Evolutionary conservation across 2,329 filamentous ascomycete species (phyloP), one percentile per base, ranked within the genome.

Genomic region (Tolypocladium endophyticum): DNA sequence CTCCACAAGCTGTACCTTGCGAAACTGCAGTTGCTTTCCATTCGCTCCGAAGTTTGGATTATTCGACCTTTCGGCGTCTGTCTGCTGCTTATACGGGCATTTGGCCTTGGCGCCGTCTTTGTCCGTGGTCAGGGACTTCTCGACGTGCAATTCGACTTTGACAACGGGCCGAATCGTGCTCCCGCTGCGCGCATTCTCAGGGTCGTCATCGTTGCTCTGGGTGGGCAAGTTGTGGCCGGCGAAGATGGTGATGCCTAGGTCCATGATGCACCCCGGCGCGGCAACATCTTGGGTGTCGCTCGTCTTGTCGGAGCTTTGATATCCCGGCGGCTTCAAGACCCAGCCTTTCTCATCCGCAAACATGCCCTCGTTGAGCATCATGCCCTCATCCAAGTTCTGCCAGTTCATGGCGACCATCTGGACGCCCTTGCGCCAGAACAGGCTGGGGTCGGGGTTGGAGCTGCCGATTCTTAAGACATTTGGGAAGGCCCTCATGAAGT

Each of bases 351-450:
- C 88, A 12, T 86, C 89, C 41, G 91, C 90, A 71, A 97, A 99
- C 94, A 99, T 97, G 70, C 89, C 94, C 68, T 96, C 89, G 70
- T 97, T 97, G 70, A 99, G 84, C 79, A 97, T 95, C 84, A 97
- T 95, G 52, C 90, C 90, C 60, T 94, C 85, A 70, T 97, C 93
- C 65, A 92, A 88, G 3, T 88, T 93, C 74, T 99, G 94, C 93
- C 94, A 97, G 72, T 99, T 99, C 72, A 97, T 82, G 23, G 94
- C 93, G 6, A 91, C 92, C 93, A 99, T 97, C 73, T 99, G 94
- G 25, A 97, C 92, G 35, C 94, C 94, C 58, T 90, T 87, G 56
- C 92, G 86, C 94, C 94, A 99, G 71, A 92, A 95, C 52, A 86
- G 86, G 63, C 92, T 87, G 0, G 94, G 94, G 68, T 97, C 92